phyloP scores from a whole-genome alignment of 495 filamentous ascomycete genomes.

The Talaromyces proteolyticus region DNA sequence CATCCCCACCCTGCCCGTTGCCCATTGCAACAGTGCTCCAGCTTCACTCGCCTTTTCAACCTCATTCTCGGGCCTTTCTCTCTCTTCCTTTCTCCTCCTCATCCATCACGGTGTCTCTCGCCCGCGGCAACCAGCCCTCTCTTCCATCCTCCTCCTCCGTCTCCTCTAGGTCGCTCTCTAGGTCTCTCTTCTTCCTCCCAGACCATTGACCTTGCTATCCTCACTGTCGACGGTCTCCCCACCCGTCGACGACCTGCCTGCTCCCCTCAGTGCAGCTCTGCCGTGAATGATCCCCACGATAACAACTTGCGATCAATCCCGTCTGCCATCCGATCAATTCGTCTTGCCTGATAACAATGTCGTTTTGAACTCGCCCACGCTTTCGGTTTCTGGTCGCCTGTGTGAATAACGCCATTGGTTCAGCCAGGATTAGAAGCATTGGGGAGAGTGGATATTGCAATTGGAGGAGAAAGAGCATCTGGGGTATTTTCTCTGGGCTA shows the following conservation, averaged over 20 bases:
- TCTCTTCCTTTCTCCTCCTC: neutral
- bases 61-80: conserved; percentile 23
- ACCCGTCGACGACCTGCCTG: conserved; percentile 8
- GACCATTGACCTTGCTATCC: conserved; percentile 12
- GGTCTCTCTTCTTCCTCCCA: conserved; percentile 10
- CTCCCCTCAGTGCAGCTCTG: too few species aligned
- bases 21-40: conserved; percentile 49
- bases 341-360: neutral
- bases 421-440: neutral
- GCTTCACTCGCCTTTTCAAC: conserved; percentile 38
- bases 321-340: neutral
- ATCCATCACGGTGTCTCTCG: neutral
- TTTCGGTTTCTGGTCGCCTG: neutral
- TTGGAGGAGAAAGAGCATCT: neutral
- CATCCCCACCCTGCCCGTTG: conserved; percentile 41
- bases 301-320: neutral
- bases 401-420: neutral
- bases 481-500: neutral
- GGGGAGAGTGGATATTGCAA: neutral
- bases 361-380: neutral
- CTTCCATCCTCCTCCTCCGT: conserved; percentile 7
- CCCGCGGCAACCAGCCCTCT: too few species aligned
- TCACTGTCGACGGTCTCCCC: conserved; percentile 13
- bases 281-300: conserved; percentile 8
- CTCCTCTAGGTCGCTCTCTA: conserved; percentile 14